Conservation (phyloP, 805 yeast genomes). For the Saturnispora gosingensis region DNA sequence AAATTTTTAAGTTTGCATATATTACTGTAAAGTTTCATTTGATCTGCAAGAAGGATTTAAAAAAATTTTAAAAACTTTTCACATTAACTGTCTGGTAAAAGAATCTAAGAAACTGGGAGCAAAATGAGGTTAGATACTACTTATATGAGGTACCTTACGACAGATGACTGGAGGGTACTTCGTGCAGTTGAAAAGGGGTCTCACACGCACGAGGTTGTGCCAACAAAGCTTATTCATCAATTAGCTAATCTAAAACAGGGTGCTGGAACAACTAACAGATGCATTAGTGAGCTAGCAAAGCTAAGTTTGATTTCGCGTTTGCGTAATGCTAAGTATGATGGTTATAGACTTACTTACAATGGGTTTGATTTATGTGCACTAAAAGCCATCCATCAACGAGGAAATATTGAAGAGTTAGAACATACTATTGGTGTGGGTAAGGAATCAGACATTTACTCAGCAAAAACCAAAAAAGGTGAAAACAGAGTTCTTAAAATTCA, state of each 20-base stretch:
- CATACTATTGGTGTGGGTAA: conserved; percentile 93
- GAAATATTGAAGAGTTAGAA: conserved; percentile 70
- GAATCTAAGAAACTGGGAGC: not conserved
- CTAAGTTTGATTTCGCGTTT: conserved; percentile 65
- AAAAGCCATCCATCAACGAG: conserved; percentile 69
- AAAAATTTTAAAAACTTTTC: not conserved
- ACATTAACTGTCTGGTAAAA: not conserved
- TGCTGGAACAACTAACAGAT: conserved; percentile 60
- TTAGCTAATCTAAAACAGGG: conserved; percentile 68
- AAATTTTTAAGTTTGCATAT: conserved; percentile 1
- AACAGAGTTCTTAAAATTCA: conserved; percentile 80
- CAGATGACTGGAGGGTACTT: conserved; percentile 84
- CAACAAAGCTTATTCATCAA: conserved; percentile 73
- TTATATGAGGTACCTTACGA: conserved; percentile 86
- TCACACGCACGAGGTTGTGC: conserved; percentile 89
- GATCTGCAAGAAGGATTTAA: not conserved
- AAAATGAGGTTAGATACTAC: conserved; percentile 80
- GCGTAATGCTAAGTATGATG: conserved; percentile 91
- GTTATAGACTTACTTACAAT: conserved; percentile 76
- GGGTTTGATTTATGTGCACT: conserved; percentile 93
- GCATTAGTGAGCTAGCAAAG: conserved; percentile 82
- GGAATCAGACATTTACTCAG: conserved; percentile 90
- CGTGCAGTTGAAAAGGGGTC: conserved; percentile 89
- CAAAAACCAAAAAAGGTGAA: conserved; percentile 53
- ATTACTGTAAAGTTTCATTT: not conserved